A percentile compares a stretch with the other conserved stretches of the same genome.
These are phyloP conservation scores for Lichtheimia ornata DNA, from an alignment of 371 early-diverging fungal species.

Conservation along the genomic window DNA sequence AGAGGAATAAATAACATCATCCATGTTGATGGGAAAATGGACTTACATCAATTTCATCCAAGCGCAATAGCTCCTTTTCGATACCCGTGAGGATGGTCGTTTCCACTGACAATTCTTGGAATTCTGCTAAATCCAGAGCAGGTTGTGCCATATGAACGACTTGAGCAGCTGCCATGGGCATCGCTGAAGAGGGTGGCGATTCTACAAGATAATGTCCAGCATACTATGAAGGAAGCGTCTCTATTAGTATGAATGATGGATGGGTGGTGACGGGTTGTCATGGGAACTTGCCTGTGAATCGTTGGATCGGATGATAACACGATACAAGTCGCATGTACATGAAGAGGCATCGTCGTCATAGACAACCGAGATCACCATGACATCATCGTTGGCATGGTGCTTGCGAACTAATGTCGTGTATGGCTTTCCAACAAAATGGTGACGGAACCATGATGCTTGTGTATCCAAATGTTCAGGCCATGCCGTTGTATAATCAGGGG, in stretches of 20 bases:
- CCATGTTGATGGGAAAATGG: neutral
- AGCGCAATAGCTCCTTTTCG: slow-evolving; percentile 56
- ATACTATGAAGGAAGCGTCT: too few relatives aligned
- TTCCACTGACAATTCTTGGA: slow-evolving; percentile 44
- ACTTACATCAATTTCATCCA: slow-evolving; percentile 49
- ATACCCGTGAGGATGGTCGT: slow-evolving; percentile 48
- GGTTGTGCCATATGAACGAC: slow-evolving; percentile 15
- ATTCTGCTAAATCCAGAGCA: slow-evolving; percentile 30
- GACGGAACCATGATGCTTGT: slow-evolving; percentile 43
- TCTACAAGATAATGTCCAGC: too few relatives aligned
- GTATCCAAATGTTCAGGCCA: slow-evolving; percentile 33
- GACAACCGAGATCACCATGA: slow-evolving; percentile 24
- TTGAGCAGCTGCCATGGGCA: too few relatives aligned
- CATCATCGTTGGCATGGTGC: slow-evolving; percentile 3
- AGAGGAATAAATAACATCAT: too few relatives aligned
- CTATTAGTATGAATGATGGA: too few relatives aligned
- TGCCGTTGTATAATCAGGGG: slow-evolving; percentile 17
- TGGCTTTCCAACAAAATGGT: slow-evolving; percentile 46
- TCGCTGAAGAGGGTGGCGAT: too few relatives aligned
- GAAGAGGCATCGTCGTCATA: slow-evolving; percentile 21
- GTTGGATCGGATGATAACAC: slow-evolving; percentile 1
- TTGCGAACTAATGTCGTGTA: slow-evolving; percentile 42
- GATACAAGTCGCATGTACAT: slow-evolving; percentile 1
- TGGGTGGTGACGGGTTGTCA: too few relatives aligned
- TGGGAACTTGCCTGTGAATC: too few relatives aligned